Conservation (phyloP, 1,284 basidiomycete species). For the Chalciporus sp. region DNA sequence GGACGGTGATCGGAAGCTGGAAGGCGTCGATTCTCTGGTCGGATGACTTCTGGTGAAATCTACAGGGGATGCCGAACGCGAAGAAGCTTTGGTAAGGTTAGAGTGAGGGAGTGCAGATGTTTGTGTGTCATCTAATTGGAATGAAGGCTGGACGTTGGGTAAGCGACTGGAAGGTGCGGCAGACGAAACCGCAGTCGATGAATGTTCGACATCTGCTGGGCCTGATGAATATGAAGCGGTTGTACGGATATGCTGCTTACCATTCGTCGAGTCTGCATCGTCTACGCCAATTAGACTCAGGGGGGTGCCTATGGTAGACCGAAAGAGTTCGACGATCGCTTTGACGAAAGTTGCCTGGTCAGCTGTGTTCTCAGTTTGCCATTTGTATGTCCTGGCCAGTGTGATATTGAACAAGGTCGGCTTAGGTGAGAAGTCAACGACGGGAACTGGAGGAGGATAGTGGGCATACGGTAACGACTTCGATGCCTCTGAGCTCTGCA, state of each 20-base stretch:
- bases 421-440: constrained; percentile 38
- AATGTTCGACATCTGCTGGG: constrained; percentile 7
- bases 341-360: constrained; percentile 79
- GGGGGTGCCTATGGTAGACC: constrained; percentile 54
- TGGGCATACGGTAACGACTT: constrained; percentile 67
- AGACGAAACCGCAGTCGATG: constrained; percentile 8
- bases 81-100: constrained; percentile 20
- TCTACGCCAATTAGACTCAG: constrained; percentile 60
- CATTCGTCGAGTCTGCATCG: constrained; percentile 24
- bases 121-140: constrained; percentile 15
- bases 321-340: constrained; percentile 71
- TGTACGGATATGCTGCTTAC: constrained; percentile 2
- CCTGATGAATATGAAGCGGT: background rate
- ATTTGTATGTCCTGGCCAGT: constrained; percentile 83
- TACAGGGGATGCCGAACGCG: constrained; percentile 42
- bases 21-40: constrained; percentile 22
- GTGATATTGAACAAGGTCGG: constrained; percentile 77
- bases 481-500: constrained; percentile 77
- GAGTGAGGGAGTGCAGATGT: constrained; percentile 5
- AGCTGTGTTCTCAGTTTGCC: constrained; percentile 75
- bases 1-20: constrained; percentile 28
- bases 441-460: background rate
- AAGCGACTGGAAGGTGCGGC: constrained; percentile 10
- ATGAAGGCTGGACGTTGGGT: background rate
- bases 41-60: constrained; percentile 29